phyloP scores from a whole-genome alignment of 176 grass and related monocot species.

The Elaeis guineensis region DNA sequence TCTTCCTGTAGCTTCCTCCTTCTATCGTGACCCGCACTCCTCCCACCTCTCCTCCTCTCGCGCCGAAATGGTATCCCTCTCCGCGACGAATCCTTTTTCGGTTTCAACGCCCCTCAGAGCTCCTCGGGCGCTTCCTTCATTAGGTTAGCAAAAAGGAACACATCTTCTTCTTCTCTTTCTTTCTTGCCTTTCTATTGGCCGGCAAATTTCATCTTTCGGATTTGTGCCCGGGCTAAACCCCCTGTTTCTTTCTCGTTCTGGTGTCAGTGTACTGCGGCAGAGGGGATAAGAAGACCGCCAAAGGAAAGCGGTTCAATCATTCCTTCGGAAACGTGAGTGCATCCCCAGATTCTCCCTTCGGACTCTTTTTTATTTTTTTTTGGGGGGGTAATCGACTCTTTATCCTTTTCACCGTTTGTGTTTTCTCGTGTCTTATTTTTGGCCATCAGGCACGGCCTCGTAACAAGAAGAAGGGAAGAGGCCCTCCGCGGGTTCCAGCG shows the following conservation, averaged over 20 bases:
- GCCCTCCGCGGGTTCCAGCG: slow-evolving; percentile 30
- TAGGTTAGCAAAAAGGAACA: too few species aligned
- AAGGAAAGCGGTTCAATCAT: slow-evolving; percentile 72
- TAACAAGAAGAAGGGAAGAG: slow-evolving; percentile 71
- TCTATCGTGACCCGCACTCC: slow-evolving; percentile 19
- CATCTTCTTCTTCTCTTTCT: slow-evolving; percentile 7
- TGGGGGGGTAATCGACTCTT: too few species aligned
- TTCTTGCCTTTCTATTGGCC: neutral
- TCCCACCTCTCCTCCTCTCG: slow-evolving; percentile 33
- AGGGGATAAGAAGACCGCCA: slow-evolving; percentile 65
- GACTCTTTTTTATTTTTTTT: too few species aligned
- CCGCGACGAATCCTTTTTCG: neutral
- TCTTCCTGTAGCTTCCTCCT: slow-evolving; percentile 1
- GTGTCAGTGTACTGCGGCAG: slow-evolving; percentile 61
- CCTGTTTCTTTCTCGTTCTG: slow-evolving; percentile 6
- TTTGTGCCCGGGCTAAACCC: neutral
- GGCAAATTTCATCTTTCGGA: neutral
- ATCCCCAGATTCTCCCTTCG: neutral
- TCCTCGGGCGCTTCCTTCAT: neutral
- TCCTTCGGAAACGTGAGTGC: slow-evolving; percentile 60
- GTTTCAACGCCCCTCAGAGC: slow-evolving; percentile 18
- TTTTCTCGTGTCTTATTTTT: too few species aligned
- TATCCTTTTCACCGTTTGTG: too few species aligned
- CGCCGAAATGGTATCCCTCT: neutral
- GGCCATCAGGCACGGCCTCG: slow-evolving; percentile 24